A percentile compares a stretch with the other conserved stretches of the same genome.
phyloP scores from a whole-genome alignment of 805 yeast genomes.

The Lipomyces sp. region DNA sequence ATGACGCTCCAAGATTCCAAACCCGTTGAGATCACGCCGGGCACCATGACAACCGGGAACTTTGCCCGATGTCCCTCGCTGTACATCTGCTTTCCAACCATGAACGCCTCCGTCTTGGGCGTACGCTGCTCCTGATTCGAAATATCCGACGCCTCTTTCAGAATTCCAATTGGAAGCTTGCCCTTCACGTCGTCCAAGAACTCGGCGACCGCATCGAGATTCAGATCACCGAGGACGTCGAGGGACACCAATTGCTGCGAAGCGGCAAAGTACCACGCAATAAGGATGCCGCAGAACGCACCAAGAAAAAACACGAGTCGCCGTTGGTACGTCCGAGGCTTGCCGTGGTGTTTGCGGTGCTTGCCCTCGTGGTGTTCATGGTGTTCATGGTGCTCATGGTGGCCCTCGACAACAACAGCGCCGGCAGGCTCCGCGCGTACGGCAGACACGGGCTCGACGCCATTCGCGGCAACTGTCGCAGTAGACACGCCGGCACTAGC shows the following conservation, averaged over 20 bases:
- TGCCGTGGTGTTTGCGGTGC: not conserved
- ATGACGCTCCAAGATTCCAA: constrained; percentile 87
- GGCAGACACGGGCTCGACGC: too few relatives aligned
- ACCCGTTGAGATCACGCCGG: constrained; percentile 95
- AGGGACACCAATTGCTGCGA: constrained; percentile 44
- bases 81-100: constrained; percentile 71
- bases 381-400: not conserved
- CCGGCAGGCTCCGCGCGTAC: constrained; percentile 7
- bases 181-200: constrained; percentile 72
- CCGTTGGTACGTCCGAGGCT: too few relatives aligned
- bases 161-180: constrained; percentile 62
- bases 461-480: too few relatives aligned
- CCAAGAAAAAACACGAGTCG: constrained; percentile 44
- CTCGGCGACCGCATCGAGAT: constrained; percentile 56
- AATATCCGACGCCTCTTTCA: constrained; percentile 57
- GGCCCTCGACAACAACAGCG: constrained; percentile 4
- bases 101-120: constrained; percentile 65
- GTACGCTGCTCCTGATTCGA: constrained; percentile 41
- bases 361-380: not conserved
- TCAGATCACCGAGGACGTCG: constrained; percentile 51
- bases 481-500: too few relatives aligned
- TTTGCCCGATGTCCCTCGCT: constrained; percentile 52
- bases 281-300: constrained; percentile 61
- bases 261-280: constrained; percentile 62
- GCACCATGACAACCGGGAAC: constrained; percentile 82